A percentile compares a stretch with the other conserved stretches of the same genome.
Conservation (phyloP, 306 rosid genomes). For the Comarum palustre region DNA sequence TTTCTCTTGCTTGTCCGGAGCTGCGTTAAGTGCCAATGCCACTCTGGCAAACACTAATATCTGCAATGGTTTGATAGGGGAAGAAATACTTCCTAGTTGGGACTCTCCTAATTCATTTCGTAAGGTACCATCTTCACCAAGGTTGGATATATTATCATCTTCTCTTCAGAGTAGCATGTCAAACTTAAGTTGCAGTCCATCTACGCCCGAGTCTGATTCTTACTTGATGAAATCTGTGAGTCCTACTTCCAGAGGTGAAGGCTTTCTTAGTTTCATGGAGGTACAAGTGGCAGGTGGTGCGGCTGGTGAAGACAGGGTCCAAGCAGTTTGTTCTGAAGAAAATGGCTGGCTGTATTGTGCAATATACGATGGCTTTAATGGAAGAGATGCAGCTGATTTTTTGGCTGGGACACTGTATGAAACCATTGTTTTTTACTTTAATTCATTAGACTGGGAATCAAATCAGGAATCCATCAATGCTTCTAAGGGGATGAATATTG, state of each 20-base stretch:
- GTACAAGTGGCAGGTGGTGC: slow-evolving; percentile 99
- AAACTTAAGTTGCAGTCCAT: slow-evolving; percentile 80
- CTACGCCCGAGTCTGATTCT: slow-evolving; percentile 67
- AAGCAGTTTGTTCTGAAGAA: slow-evolving; percentile 98
- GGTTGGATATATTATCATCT: slow-evolving; percentile 71
- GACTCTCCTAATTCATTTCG: slow-evolving; percentile 95
- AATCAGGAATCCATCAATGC: slow-evolving; percentile 36
- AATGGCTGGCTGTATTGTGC: slow-evolving; percentile 97
- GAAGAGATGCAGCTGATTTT: slow-evolving; percentile 98
- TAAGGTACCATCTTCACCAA: slow-evolving; percentile 76
- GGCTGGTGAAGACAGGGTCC: slow-evolving; percentile 99
- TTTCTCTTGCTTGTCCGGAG: slow-evolving; percentile 97
- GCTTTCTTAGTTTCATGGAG: slow-evolving; percentile 72
- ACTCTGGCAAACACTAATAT: slow-evolving; percentile 92
- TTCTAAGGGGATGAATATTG: slow-evolving; percentile 30
- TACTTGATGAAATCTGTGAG: slow-evolving; percentile 46
- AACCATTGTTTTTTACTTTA: slow-evolving; percentile 61
- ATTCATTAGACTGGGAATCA: slow-evolving; percentile 53
- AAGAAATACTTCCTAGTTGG: slow-evolving; percentile 88
- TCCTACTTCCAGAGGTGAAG: slow-evolving; percentile 62
- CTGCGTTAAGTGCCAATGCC: slow-evolving; percentile 93
- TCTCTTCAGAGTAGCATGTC: slow-evolving; percentile 77
- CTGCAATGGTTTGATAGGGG: slow-evolving; percentile 88
- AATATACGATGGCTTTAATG: slow-evolving; percentile 95
- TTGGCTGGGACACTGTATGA: slow-evolving; percentile 93